Evolutionary conservation across 1,284 basidiomycete species (phyloP).

Genomic region (Ustilago nuda): DNA sequence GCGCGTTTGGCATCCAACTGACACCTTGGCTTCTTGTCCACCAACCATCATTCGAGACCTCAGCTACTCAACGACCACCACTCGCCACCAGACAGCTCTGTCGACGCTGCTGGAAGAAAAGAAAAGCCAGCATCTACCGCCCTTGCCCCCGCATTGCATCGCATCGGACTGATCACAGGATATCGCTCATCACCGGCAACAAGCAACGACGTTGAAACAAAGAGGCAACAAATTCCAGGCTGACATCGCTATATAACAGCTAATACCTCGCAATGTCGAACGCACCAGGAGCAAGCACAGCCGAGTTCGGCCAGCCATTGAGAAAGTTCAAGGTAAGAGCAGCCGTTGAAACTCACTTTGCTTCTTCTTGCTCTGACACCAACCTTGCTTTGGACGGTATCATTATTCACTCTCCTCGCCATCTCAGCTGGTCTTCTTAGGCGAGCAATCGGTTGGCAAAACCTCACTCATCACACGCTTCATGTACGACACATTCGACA

Average conservation of each 20-base stretch:
- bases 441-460: constrained; percentile 70
- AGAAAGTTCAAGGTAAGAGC: constrained; percentile 67
- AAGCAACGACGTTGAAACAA: too few relatives aligned
- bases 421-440: constrained; percentile 65
- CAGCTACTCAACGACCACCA: too few relatives aligned
- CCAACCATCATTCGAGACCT: too few relatives aligned
- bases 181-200: too few relatives aligned
- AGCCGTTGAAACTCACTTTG: background rate
- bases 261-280: constrained; percentile 31
- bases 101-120: too few relatives aligned
- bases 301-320: constrained; percentile 66
- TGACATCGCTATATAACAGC: background rate
- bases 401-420: background rate
- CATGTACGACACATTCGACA: constrained; percentile 99
- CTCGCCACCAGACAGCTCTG: too few relatives aligned
- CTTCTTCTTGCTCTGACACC: background rate
- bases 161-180: too few relatives aligned
- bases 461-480: constrained; percentile 93
- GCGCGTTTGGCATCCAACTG: too few relatives aligned
- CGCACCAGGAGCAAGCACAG: constrained; percentile 50
- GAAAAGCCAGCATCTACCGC: too few relatives aligned
- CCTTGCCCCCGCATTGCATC: too few relatives aligned
- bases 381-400: background rate
- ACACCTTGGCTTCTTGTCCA: too few relatives aligned
- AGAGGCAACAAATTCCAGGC: background rate